Evolutionary conservation across 805 yeast genomes (phyloP).

Genomic region (Yamadazyma akitaensis): DNA sequence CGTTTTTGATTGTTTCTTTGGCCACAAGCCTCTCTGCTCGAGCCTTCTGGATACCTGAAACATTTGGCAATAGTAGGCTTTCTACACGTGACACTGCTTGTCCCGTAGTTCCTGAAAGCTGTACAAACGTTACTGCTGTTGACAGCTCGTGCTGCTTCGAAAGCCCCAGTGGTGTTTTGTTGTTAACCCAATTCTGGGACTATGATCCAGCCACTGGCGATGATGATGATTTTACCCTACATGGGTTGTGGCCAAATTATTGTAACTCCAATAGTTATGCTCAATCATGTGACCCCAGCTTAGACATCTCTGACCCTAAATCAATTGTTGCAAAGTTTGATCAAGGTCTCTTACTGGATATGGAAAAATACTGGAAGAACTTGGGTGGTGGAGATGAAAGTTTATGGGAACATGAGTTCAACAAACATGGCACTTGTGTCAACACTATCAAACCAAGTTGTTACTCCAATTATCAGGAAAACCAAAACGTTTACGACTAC

Average conservation of each 20-base stretch:
- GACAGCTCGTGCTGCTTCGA: slow-evolving; percentile 48
- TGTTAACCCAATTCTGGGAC: slow-evolving; percentile 42
- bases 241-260: slow-evolving; percentile 44
- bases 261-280: slow-evolving; percentile 32
- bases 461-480: slow-evolving; percentile 18
- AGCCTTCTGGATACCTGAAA: too few relatives aligned
- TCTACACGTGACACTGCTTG: background rate
- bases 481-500: slow-evolving; percentile 27
- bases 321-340: slow-evolving; percentile 13
- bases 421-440: slow-evolving; percentile 44
- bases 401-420: slow-evolving; percentile 43
- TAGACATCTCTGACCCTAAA: slow-evolving; percentile 27
- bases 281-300: slow-evolving; percentile 32
- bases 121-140: slow-evolving; percentile 41
- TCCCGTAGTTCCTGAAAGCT: slow-evolving; percentile 48
- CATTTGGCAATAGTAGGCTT: too few relatives aligned
- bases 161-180: slow-evolving; percentile 35
- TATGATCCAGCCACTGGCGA: slow-evolving; percentile 28
- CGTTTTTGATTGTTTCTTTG: background rate
- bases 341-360: slow-evolving; percentile 22
- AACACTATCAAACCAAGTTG: slow-evolving; percentile 36
- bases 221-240: slow-evolving; percentile 36
- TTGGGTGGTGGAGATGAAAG: slow-evolving; percentile 51
- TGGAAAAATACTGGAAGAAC: slow-evolving; percentile 38
- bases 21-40: background rate